Evolutionary conservation across 2,329 filamentous ascomycete species (phyloP).

Genomic region (Cladophialophora immunda): DNA sequence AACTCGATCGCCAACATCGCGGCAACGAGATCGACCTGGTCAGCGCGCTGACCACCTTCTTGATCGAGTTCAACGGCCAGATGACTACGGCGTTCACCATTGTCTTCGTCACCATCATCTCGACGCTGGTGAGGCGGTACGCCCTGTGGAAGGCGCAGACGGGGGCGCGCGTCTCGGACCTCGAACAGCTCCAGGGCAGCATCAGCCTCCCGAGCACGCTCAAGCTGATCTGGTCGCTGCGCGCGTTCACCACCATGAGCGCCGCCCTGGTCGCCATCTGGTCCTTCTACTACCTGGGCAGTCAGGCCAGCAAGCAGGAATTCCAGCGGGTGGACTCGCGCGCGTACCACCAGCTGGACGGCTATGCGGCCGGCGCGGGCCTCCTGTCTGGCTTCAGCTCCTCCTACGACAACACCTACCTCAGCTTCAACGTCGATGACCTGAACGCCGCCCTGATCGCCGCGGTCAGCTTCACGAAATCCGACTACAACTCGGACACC

Average conservation of each 20-base stretch:
- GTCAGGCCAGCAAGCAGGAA: slow-evolving; percentile 24
- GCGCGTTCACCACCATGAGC: slow-evolving; percentile 20
- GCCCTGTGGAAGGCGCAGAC: slow-evolving; percentile 29
- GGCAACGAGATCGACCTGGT: slow-evolving; percentile 23
- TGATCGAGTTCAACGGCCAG: slow-evolving; percentile 29
- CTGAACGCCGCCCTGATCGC: slow-evolving; percentile 7
- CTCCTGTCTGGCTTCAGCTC: slow-evolving; percentile 19
- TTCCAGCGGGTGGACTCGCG: slow-evolving; percentile 15
- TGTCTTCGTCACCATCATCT: slow-evolving; percentile 28
- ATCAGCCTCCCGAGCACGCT: slow-evolving; percentile 26
- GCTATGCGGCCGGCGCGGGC: slow-evolving; percentile 7
- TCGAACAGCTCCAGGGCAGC: slow-evolving; percentile 30
- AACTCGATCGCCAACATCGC: slow-evolving; percentile 16
- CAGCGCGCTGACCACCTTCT: slow-evolving; percentile 16
- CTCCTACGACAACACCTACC: neutral
- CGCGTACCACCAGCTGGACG: slow-evolving; percentile 6
- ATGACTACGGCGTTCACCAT: slow-evolving; percentile 30
- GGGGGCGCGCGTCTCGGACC: slow-evolving; percentile 23
- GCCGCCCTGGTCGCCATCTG: slow-evolving; percentile 19
- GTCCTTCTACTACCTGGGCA: slow-evolving; percentile 30
- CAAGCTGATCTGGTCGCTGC: slow-evolving; percentile 27
- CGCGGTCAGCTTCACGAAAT: slow-evolving; percentile 4
- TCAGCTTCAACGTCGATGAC: neutral
- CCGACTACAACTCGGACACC: neutral
- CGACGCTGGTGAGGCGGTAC: slow-evolving; percentile 26